Conservation (phyloP, 1,284 basidiomycete species). For the Rhizoctonia solani region DNA sequence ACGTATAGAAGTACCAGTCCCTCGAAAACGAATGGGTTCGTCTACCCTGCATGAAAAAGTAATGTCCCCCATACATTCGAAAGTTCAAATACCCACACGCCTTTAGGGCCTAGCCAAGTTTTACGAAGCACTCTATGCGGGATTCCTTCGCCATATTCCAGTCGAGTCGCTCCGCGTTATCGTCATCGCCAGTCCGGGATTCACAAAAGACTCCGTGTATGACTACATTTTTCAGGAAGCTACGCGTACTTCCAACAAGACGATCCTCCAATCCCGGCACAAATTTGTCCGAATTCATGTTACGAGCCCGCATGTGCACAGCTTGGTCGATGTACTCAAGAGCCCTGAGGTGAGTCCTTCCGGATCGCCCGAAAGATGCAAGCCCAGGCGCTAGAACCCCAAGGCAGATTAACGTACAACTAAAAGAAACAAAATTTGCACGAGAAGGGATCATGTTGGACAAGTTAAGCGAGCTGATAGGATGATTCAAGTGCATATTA, state of each 20-base stretch:
- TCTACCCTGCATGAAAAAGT: constrained; percentile 84
- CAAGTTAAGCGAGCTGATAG: constrained; percentile 55
- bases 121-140: constrained; percentile 82
- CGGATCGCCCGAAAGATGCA: not conserved
- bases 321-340: constrained; percentile 90
- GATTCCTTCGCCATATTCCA: constrained; percentile 88
- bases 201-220: constrained; percentile 88
- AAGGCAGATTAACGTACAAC: constrained; percentile 65
- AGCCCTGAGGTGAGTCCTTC: constrained; percentile 77
- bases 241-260: constrained; percentile 80
- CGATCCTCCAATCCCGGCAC: constrained; percentile 71
- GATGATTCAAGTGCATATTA: not conserved
- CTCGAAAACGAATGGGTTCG: constrained; percentile 85
- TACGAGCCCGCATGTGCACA: constrained; percentile 94
- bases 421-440: constrained; percentile 98
- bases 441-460: constrained; percentile 90
- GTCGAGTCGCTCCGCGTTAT: constrained; percentile 83
- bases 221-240: constrained; percentile 87
- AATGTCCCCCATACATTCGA: not conserved
- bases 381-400: not conserved
- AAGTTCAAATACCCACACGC: constrained; percentile 34
- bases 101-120: constrained; percentile 72
- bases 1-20: constrained; percentile 87
- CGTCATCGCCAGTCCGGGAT: constrained; percentile 95
- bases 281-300: constrained; percentile 93